Conservation (phyloP, 2,329 filamentous ascomycete genomes). For the Calycina herbarum region DNA sequence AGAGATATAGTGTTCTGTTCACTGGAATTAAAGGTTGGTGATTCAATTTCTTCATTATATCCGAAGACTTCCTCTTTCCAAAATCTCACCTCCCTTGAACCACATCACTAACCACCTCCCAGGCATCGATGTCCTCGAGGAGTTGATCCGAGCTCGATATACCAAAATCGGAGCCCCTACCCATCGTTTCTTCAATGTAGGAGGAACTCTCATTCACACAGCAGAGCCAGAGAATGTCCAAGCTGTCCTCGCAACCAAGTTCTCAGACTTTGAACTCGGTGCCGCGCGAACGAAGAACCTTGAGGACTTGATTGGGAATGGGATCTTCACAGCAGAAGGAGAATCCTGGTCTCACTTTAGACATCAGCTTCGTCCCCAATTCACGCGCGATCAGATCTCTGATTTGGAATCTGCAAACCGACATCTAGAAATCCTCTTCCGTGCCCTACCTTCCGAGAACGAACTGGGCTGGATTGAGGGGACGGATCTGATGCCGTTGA, state of each 20-base stretch:
- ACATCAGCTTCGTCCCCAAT: conserved; percentile 41
- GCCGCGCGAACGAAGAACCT: conserved; percentile 36
- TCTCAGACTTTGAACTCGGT: conserved; percentile 40
- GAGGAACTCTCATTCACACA: conserved; percentile 44
- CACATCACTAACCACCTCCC: conserved; percentile 9
- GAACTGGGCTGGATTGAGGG: conserved; percentile 35
- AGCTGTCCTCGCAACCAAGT: conserved; percentile 37
- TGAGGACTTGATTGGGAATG: conserved; percentile 37
- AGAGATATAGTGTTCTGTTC: conserved; percentile 21
- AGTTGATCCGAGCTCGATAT: conserved; percentile 20
- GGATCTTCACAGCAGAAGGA: conserved; percentile 44
- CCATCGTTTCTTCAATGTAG: conserved; percentile 16
- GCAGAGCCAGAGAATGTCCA: conserved; percentile 38
- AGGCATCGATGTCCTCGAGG: conserved; percentile 32
- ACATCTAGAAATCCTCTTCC: conserved; percentile 50
- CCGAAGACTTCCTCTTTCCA: neutral
- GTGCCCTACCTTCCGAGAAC: conserved; percentile 27
- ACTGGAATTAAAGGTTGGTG: conserved; percentile 22
- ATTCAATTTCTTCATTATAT: neutral
- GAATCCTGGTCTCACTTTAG: conserved; percentile 41
- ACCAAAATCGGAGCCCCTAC: conserved; percentile 22
- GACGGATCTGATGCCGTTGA: conserved; percentile 56
- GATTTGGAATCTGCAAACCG: conserved; percentile 41
- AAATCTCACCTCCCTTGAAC: no score
- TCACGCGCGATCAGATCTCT: conserved; percentile 37